phyloP scores from a whole-genome alignment of 1,139 yeast species.

The Groenewaldozyma auringiensis region DNA sequence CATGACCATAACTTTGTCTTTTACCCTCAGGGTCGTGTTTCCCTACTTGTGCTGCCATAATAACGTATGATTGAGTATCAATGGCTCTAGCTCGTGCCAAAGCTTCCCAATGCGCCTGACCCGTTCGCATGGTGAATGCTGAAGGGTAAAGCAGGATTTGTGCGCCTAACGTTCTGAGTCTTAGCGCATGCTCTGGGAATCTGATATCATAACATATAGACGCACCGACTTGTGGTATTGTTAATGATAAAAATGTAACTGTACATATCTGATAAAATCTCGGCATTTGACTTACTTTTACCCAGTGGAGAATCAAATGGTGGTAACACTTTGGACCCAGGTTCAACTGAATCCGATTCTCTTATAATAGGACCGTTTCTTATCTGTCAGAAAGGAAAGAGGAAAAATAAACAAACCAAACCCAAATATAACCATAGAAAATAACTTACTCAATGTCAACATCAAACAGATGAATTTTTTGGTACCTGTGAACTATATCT shows the following conservation, averaged over 20 bases:
- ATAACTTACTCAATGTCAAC: slow-evolving; percentile 75
- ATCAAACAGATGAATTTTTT: slow-evolving; percentile 83
- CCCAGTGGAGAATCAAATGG: slow-evolving; percentile 61
- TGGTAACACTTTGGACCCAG: slow-evolving; percentile 48
- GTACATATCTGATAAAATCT: not conserved
- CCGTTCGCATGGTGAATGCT: slow-evolving; percentile 88
- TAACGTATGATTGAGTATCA: slow-evolving; percentile 78
- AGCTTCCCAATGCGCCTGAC: slow-evolving; percentile 82
- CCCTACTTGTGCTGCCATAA: slow-evolving; percentile 91
- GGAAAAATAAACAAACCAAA: not conserved
- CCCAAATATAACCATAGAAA: not conserved
- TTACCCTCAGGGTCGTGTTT: slow-evolving; percentile 46
- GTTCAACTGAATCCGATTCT: slow-evolving; percentile 75
- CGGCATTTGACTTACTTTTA: slow-evolving; percentile 22
- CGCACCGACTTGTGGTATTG: slow-evolving; percentile 45
- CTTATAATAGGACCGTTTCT: slow-evolving; percentile 46
- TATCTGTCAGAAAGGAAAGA: not conserved
- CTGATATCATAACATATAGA: slow-evolving; percentile 84
- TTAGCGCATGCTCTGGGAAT: slow-evolving; percentile 73
- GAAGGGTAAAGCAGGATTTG: slow-evolving; percentile 75
- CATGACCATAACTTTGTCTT: slow-evolving; percentile 68
- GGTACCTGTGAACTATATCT: slow-evolving; percentile 57
- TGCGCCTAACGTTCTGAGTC: slow-evolving; percentile 65
- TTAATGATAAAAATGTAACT: not conserved
- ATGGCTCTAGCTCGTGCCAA: slow-evolving; percentile 79